A percentile compares a stretch with the other conserved stretches of the same genome.
phyloP scores from a whole-genome alignment of 257 asterid genomes.

The Solanum clarkiae region DNA sequence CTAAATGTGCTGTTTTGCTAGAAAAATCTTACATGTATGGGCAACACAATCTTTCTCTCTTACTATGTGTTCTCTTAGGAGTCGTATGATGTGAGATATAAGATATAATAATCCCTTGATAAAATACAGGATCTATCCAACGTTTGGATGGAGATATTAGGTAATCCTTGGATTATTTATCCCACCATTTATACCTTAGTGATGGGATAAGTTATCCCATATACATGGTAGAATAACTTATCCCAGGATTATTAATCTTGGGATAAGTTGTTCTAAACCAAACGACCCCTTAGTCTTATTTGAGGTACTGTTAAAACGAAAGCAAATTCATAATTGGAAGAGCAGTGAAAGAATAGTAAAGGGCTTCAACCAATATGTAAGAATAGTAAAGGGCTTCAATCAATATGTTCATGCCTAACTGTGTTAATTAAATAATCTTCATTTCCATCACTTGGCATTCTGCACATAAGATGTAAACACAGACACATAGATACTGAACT shows the following conservation, averaged over 20 bases:
- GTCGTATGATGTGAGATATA: no score
- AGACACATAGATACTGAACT: background rate
- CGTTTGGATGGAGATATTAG: no score
- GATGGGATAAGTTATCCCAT: no score
- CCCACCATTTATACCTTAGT: no score
- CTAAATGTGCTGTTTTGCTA: background rate
- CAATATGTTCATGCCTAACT: background rate
- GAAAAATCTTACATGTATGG: background rate
- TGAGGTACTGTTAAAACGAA: background rate
- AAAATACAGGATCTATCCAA: no score
- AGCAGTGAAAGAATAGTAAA: background rate
- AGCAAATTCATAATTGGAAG: background rate
- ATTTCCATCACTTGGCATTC: background rate
- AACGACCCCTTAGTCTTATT: background rate
- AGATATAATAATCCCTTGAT: no score
- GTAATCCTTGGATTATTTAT: no score
- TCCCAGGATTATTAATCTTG: no score
- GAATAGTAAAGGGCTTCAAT: background rate
- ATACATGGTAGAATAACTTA: no score
- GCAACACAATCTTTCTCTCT: background rate
- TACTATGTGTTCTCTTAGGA: background rate
- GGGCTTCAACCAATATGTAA: background rate
- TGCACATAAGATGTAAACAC: background rate
- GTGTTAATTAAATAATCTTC: background rate
- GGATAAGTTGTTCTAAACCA: no score